Percentiles rank a stretch among this genome's conserved stretches.
Evolutionary conservation across 441 rosid species (phyloP).

Genomic region (Populus trichocarpa): DNA sequence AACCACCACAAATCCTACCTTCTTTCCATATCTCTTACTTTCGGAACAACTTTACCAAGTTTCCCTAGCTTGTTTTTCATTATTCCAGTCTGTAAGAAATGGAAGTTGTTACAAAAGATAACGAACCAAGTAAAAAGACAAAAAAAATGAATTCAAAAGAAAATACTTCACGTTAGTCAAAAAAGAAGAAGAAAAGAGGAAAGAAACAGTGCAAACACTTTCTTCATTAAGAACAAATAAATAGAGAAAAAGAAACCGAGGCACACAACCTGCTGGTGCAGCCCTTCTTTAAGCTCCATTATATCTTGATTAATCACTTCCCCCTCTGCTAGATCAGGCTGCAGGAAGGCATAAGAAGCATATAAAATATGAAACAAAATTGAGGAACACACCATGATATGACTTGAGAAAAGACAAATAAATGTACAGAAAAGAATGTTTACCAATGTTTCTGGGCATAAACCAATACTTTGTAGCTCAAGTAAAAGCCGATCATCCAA

Average conservation of each 20-base stretch:
- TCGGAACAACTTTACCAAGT: slow-evolving; percentile 51
- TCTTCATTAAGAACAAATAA: neutral
- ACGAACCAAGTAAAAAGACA: neutral
- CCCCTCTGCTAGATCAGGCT: slow-evolving; percentile 50
- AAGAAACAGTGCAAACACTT: neutral
- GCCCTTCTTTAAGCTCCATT: slow-evolving; percentile 61
- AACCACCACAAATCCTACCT: slow-evolving; percentile 41
- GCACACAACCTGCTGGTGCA: slow-evolving; percentile 59
- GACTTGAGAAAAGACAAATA: neutral
- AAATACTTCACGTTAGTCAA: neutral
- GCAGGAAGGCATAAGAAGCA: slow-evolving; percentile 3
- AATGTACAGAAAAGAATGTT: slow-evolving; percentile 16
- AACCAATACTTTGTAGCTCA: slow-evolving; percentile 85
- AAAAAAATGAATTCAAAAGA: neutral
- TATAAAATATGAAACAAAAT: slow-evolving; percentile 11
- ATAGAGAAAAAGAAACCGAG: neutral
- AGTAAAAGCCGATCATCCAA: slow-evolving; percentile 72
- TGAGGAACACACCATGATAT: neutral
- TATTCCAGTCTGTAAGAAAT: slow-evolving; percentile 46
- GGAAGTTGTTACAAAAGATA: slow-evolving; percentile 10
- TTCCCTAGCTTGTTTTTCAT: slow-evolving; percentile 62
- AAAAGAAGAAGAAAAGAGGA: neutral
- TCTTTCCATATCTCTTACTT: slow-evolving; percentile 49
- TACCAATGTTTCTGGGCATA: slow-evolving; percentile 85
- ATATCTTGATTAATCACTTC: slow-evolving; percentile 64